Conservation (phyloP, 805 yeast species). For the Candida berthetii region DNA sequence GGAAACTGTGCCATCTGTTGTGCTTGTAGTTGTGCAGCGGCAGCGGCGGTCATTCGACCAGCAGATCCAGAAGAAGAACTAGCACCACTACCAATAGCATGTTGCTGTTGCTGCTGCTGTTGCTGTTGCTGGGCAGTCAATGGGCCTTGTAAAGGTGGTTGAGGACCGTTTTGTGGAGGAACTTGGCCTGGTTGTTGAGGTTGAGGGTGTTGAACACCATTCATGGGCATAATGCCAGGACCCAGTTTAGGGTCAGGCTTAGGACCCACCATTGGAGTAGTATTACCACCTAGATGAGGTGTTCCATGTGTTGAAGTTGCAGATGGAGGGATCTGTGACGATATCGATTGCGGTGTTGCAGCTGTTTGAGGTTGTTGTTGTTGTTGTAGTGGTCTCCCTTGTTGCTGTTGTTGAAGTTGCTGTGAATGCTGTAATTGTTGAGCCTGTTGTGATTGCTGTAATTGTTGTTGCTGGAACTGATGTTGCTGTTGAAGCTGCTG, state of each 20-base stretch:
- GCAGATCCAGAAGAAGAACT: too few species aligned
- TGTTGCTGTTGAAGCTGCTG: neutral
- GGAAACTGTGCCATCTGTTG: neutral
- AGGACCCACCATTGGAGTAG: too few species aligned
- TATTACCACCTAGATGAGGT: too few species aligned
- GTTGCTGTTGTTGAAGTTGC: slow-evolving; percentile 10
- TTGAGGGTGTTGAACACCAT: slow-evolving; percentile 4
- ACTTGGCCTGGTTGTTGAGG: slow-evolving; percentile 4
- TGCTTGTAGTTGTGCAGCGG: neutral
- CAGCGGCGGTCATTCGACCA: neutral
- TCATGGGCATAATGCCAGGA: too few species aligned
- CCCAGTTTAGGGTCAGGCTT: too few species aligned
- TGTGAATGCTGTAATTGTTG: slow-evolving; percentile 1
- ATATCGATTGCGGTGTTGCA: slow-evolving; percentile 8
- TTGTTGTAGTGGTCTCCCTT: slow-evolving; percentile 10
- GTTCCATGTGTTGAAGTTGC: too few species aligned
- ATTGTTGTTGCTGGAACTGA: slow-evolving; percentile 5
- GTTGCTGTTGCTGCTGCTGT: slow-evolving; percentile 4
- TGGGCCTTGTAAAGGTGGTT: slow-evolving; percentile 1
- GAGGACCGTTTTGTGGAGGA: neutral
- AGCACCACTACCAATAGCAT: neutral
- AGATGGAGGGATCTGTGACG: too few species aligned
- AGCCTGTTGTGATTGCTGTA: neutral
- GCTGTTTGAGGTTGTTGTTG: slow-evolving; percentile 14
- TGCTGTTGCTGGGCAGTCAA: neutral